Conservation (phyloP, 306 rosid species). For the Macrotyloma uniflorum region DNA sequence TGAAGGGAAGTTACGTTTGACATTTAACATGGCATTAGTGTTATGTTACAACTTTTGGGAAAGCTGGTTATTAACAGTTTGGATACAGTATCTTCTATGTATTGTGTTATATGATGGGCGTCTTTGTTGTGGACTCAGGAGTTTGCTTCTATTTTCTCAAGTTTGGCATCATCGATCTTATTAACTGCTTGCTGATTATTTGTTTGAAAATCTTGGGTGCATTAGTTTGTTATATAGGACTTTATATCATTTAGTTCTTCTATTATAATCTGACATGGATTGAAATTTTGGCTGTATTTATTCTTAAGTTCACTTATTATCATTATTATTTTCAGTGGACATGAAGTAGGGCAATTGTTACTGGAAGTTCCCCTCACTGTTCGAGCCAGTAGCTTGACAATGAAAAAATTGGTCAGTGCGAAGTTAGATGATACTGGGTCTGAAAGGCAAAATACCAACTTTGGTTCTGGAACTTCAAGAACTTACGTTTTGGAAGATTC, state of each 20-base stretch:
- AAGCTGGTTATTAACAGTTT: background rate
- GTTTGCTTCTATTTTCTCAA: background rate
- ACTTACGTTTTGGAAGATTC: conserved; percentile 45
- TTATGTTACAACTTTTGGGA: background rate
- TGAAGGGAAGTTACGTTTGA: background rate
- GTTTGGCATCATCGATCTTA: background rate
- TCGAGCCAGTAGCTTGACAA: conserved; percentile 35
- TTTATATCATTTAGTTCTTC: background rate
- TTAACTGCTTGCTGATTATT: background rate
- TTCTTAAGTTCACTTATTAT: conserved; percentile 28
- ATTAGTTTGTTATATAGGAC: background rate
- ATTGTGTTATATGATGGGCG: background rate
- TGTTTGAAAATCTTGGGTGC: background rate
- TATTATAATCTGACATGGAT: background rate
- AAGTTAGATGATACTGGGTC: conserved; percentile 39
- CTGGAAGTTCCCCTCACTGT: conserved; percentile 54
- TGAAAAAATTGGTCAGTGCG: conserved; percentile 43
- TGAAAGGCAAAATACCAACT: conserved; percentile 36
- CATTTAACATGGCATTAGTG: background rate
- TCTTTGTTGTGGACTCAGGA: background rate
- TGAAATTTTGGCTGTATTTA: conserved; percentile 15
- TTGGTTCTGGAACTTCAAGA: conserved; percentile 42
- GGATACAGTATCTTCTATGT: background rate
- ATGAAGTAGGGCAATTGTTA: conserved; percentile 66
- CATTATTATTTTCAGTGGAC: conserved; percentile 62